Percentiles rank a stretch among this genome's conserved stretches.
Evolutionary conservation across 1,284 basidiomycete genomes (phyloP).

Genomic region (Trichosporon sp.): DNA sequence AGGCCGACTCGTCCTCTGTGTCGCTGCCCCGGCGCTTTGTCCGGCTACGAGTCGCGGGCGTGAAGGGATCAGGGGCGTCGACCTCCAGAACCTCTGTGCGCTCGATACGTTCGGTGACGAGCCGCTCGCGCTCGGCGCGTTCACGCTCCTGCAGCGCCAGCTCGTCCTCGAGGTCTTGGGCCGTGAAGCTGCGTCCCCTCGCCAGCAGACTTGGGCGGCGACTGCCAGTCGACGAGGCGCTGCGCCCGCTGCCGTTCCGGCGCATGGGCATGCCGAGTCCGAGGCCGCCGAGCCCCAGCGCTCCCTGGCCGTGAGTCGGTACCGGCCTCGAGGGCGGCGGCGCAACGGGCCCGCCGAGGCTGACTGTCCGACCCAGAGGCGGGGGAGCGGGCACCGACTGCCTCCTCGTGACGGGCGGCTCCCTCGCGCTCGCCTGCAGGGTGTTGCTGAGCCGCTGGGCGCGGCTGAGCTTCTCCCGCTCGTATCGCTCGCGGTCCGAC

Average conservation of each 20-base stretch:
- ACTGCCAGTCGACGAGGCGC: conserved; percentile 21
- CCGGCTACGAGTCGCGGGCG: neutral
- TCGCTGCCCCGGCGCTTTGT: neutral
- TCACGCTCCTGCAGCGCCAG: neutral
- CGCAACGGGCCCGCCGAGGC: conserved; percentile 11
- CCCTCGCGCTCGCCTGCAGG: conserved; percentile 33
- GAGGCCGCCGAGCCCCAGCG: neutral
- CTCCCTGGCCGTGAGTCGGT: neutral
- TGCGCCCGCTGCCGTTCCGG: conserved; percentile 9
- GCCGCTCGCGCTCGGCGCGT: neutral
- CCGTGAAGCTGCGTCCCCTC: conserved; percentile 45
- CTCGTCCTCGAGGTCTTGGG: conserved; percentile 38
- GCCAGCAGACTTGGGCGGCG: conserved; percentile 34
- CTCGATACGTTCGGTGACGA: no score
- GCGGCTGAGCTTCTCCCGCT: conserved; percentile 20
- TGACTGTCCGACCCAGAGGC: conserved; percentile 13
- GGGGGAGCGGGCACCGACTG: neutral
- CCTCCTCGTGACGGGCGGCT: conserved; percentile 10
- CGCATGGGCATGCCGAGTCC: conserved; percentile 13
- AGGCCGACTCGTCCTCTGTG: neutral
- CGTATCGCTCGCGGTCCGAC: neutral
- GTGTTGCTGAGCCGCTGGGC: conserved; percentile 35
- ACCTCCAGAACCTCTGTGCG: neutral
- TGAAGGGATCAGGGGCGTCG: no score
- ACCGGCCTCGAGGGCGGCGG: neutral